phyloP scores from a whole-genome alignment of 345 rosid genomes.

The Erysimum cheiranthoides region DNA sequence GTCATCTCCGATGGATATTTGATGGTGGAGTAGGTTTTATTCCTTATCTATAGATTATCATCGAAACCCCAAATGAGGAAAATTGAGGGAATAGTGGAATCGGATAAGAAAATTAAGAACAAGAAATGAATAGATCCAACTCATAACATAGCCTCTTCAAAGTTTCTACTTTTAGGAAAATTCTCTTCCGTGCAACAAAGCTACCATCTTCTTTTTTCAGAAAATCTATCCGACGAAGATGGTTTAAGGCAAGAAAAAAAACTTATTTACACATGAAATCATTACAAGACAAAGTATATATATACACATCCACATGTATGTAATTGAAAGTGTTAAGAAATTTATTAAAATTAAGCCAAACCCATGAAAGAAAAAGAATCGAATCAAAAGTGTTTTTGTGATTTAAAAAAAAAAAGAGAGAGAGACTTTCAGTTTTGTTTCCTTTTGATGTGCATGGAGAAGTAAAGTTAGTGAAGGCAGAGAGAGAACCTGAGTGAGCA shows the following conservation, averaged over 20 bases:
- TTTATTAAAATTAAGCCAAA: constrained; percentile 27
- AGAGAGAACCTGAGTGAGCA: constrained; percentile 86
- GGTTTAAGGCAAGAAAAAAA: neutral
- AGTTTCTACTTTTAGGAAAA: constrained; percentile 58
- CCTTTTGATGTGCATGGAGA: constrained; percentile 22
- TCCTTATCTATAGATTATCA: constrained; percentile 34
- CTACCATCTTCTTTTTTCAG: neutral
- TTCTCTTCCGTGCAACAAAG: constrained; percentile 34
- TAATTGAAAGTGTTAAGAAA: constrained; percentile 29
- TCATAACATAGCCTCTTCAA: constrained; percentile 32
- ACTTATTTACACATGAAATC: constrained; percentile 39
- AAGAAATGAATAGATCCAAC: constrained; percentile 28
- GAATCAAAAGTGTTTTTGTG: neutral
- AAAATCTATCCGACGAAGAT: neutral
- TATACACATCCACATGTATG: neutral
- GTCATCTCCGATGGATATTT: constrained; percentile 32
- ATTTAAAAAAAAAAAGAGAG: neutral
- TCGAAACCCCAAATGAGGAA: constrained; percentile 63
- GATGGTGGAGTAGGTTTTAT: constrained; percentile 41
- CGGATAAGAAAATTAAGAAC: constrained; percentile 30
- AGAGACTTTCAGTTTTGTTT: neutral
- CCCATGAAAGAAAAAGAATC: constrained; percentile 10
- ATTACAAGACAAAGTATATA: neutral
- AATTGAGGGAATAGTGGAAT: constrained; percentile 39
- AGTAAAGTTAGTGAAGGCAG: neutral